These are phyloP conservation scores for Metschnikowia rubicola DNA, from an alignment of 805 yeast species.

Conservation along the genomic window DNA sequence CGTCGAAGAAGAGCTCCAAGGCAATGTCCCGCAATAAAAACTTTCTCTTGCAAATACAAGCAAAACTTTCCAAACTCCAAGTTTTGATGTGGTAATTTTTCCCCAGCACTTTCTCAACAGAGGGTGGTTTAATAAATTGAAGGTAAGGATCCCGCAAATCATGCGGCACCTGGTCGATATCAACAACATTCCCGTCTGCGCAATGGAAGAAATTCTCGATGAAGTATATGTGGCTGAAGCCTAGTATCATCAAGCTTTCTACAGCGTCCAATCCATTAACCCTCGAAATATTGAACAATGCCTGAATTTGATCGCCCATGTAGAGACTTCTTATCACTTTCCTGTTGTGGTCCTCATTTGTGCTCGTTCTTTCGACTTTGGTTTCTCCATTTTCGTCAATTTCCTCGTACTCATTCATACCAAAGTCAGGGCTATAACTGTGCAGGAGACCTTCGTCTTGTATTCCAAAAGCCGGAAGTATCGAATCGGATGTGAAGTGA, in stretches of 20 bases:
- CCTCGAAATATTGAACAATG: slow-evolving; percentile 71
- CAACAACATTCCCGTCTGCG: slow-evolving; percentile 51
- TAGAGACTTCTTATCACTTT: slow-evolving; percentile 67
- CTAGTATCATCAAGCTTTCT: slow-evolving; percentile 73
- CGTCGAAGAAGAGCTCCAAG: slow-evolving; percentile 67
- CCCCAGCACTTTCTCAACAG: slow-evolving; percentile 20
- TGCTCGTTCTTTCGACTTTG: slow-evolving; percentile 5
- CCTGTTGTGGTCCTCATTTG: slow-evolving; percentile 65
- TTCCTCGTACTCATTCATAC: slow-evolving; percentile 24
- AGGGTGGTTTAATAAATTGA: slow-evolving; percentile 54
- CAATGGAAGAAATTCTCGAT: slow-evolving; percentile 67
- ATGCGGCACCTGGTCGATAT: slow-evolving; percentile 61
- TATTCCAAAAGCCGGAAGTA: slow-evolving; percentile 19
- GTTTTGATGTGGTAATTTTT: slow-evolving; percentile 46
- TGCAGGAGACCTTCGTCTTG: slow-evolving; percentile 18
- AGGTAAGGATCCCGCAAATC: slow-evolving; percentile 66
- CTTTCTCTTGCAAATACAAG: slow-evolving; percentile 68
- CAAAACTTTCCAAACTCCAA: slow-evolving; percentile 61
- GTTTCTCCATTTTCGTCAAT: slow-evolving; percentile 17
- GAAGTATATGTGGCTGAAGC: slow-evolving; percentile 60
- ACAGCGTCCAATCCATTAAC: slow-evolving; percentile 72
- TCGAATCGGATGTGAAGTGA: slow-evolving; percentile 14
- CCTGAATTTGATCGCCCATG: slow-evolving; percentile 67
- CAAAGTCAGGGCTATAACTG: neutral
- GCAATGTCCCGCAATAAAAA: slow-evolving; percentile 80